Percentiles rank a stretch among this genome's conserved stretches.
Evolutionary conservation across 2,329 filamentous ascomycete genomes (phyloP).

Genomic region (Xylaria sp.): DNA sequence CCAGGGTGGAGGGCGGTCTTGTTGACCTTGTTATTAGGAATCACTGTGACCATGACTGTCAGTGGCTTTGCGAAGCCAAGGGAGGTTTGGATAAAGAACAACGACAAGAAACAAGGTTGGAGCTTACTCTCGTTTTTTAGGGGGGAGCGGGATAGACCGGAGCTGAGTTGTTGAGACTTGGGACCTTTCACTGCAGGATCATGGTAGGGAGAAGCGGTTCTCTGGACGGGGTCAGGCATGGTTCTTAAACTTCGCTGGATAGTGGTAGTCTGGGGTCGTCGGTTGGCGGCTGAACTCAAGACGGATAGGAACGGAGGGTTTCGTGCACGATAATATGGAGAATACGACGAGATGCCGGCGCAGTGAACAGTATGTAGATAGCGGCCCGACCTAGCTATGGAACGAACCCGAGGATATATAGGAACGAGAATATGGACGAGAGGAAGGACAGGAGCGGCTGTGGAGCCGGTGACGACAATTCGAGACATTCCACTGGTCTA

Average conservation of each 20-base stretch:
- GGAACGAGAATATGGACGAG: conserved; percentile 37
- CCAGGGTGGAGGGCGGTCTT: conserved; percentile 90
- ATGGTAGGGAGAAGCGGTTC: conserved; percentile 57
- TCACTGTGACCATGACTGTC: conserved; percentile 54
- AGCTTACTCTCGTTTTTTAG: conserved; percentile 44
- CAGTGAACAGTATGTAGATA: conserved; percentile 42
- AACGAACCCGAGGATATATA: conserved; percentile 53
- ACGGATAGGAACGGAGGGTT: conserved; percentile 47
- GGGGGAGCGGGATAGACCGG: conserved; percentile 48
- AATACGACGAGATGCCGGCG: conserved; percentile 44
- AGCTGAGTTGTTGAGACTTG: conserved; percentile 53
- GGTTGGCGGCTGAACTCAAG: conserved; percentile 43
- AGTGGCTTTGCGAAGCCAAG: conserved; percentile 29
- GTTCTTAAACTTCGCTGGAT: conserved; percentile 47
- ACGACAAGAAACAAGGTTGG: neutral
- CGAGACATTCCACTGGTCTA: conserved; percentile 49
- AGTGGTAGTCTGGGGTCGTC: conserved; percentile 37
- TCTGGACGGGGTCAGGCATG: conserved; percentile 53
- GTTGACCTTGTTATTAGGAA: conserved; percentile 74
- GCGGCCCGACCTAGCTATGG: conserved; percentile 46
- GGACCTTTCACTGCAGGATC: conserved; percentile 58
- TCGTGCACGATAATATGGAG: conserved; percentile 47
- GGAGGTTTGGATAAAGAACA: conserved; percentile 10
- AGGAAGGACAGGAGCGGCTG: conserved; percentile 33
- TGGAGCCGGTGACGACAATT: conserved; percentile 46